Evolutionary conservation across 1,284 basidiomycete genomes (phyloP), one percentile per base, ranked within the genome.

Genomic region (Phlebopus sp.): DNA sequence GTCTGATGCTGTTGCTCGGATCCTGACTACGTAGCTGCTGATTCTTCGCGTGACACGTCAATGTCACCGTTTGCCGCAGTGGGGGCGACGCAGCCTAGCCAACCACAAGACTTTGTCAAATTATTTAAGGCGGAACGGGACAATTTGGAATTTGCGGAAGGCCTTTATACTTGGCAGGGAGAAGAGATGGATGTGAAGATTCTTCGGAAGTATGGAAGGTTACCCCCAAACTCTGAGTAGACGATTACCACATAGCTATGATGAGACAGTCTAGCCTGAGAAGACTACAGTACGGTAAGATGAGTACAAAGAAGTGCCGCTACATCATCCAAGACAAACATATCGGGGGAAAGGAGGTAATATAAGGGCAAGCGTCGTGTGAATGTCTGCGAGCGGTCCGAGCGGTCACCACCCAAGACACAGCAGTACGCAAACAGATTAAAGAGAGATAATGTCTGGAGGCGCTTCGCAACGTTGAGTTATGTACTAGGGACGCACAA

Each of bases 101-200:
- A 78, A 42, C 79, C 83, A 36, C 89, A 92, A 57, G 96, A 99
- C 66, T 92, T 81, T 68, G 77, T 73, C 58, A 98, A 98, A 67
- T 67, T 98, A 39, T 96, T 95, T 77, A 90, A 90, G 57, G 84
- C 86, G 4, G 97, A 99, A 69, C 79, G 80, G 53, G 96, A 98
- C 68, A 97, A 97, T 69, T 79, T 99, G 21, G 88, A 93, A 56
- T 86, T 99, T 60, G 82, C 91, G 1, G 89, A 92, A 59, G 90
- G 90, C 23, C 66, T 89, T 56, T 92, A 95, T 66, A 71, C 71
- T 30, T 96, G 91, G 90, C 78, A 81, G 17, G 90, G 86, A 9
- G 77, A 84, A 32, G 89, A 86, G 46, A 76, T 95, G 32, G 93
- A 96, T 66, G 76, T 77, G 48, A 76, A 88, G 55, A 78, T 96